Evolutionary conservation across 495 filamentous ascomycete species (phyloP).

Genomic region (Xylaria flabelliformis): DNA sequence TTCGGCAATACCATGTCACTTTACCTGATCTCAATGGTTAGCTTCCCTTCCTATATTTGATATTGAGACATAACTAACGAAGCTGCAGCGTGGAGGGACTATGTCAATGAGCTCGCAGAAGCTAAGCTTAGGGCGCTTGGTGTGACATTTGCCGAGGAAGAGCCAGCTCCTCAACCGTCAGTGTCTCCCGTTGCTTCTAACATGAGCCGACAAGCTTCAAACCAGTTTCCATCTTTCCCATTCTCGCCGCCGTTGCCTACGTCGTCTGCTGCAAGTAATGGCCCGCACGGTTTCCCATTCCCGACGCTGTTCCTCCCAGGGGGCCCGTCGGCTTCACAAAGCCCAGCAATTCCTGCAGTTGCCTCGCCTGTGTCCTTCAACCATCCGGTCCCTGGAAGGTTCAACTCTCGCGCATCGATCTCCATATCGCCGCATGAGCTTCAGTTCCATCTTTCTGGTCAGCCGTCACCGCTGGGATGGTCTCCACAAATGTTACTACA

Average conservation of each 20-base stretch:
- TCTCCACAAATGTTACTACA: slow-evolving; percentile 61
- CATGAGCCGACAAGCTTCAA: slow-evolving; percentile 66
- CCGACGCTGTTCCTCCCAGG: slow-evolving; percentile 60
- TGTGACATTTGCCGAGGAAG: slow-evolving; percentile 77
- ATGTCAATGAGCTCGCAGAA: slow-evolving; percentile 81
- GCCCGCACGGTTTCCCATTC: slow-evolving; percentile 65
- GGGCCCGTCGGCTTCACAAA: slow-evolving; percentile 61
- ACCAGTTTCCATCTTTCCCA: slow-evolving; percentile 65
- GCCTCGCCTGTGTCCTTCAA: slow-evolving; percentile 65
- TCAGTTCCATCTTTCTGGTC: slow-evolving; percentile 52
- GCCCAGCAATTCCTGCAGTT: slow-evolving; percentile 58
- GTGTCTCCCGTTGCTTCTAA: slow-evolving; percentile 55
- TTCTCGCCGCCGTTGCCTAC: slow-evolving; percentile 78
- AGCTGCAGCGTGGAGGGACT: slow-evolving; percentile 77
- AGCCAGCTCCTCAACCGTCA: slow-evolving; percentile 61
- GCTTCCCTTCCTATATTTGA: slow-evolving; percentile 21
- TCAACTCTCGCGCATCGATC: slow-evolving; percentile 61
- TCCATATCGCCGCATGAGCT: slow-evolving; percentile 52
- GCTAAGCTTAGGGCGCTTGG: slow-evolving; percentile 90
- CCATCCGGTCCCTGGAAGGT: slow-evolving; percentile 54
- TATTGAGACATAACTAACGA: slow-evolving; percentile 31
- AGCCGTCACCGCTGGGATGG: slow-evolving; percentile 56
- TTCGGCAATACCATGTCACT: slow-evolving; percentile 63
- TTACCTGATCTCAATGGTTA: slow-evolving; percentile 74
- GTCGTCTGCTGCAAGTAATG: slow-evolving; percentile 66